These are phyloP conservation scores for Sugiyamaella paludigena DNA, from an alignment of 1,139 yeast species.

Conservation along the genomic window DNA sequence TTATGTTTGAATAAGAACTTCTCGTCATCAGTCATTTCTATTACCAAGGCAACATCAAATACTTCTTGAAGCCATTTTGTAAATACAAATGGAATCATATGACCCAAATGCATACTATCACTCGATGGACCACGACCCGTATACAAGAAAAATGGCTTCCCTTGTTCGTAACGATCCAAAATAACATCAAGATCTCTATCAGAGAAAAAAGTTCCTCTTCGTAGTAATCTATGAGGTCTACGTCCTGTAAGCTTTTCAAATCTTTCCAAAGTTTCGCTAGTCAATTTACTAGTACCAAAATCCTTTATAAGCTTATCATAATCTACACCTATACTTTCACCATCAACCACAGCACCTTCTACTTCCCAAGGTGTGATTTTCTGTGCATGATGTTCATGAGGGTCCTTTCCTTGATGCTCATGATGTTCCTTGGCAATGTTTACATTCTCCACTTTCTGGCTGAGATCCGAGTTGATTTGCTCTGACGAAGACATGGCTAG, in stretches of 20 bases:
- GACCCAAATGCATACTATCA: constrained; percentile 95
- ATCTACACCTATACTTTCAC: constrained; percentile 83
- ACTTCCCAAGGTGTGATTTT: constrained; percentile 99
- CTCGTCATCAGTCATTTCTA: constrained; percentile 97
- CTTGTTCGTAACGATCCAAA: constrained; percentile 86
- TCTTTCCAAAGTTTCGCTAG: constrained; percentile 67
- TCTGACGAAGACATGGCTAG: no score
- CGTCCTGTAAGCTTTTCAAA: constrained; percentile 83
- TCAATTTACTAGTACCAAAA: constrained; percentile 81
- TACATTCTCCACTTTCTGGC: no score
- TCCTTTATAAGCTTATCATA: constrained; percentile 81
- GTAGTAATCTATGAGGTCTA: constrained; percentile 87
- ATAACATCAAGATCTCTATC: constrained; percentile 83
- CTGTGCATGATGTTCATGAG: constrained; percentile 29
- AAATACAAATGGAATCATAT: constrained; percentile 91
- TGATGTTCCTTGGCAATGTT: no score
- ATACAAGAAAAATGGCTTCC: constrained; percentile 91
- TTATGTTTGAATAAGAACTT: constrained; percentile 92
- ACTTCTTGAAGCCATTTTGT: constrained; percentile 99
- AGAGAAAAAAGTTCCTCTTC: constrained; percentile 89
- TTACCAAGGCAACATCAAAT: constrained; percentile 92
- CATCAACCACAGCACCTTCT: constrained; percentile 96
- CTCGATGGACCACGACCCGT: constrained; percentile 98
- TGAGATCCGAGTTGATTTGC: no score
- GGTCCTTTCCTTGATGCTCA: no score